Evolutionary conservation across 2,329 filamentous ascomycete species (phyloP), one percentile per base, ranked within the genome.

Genomic region (Colletotrichum karsti): DNA sequence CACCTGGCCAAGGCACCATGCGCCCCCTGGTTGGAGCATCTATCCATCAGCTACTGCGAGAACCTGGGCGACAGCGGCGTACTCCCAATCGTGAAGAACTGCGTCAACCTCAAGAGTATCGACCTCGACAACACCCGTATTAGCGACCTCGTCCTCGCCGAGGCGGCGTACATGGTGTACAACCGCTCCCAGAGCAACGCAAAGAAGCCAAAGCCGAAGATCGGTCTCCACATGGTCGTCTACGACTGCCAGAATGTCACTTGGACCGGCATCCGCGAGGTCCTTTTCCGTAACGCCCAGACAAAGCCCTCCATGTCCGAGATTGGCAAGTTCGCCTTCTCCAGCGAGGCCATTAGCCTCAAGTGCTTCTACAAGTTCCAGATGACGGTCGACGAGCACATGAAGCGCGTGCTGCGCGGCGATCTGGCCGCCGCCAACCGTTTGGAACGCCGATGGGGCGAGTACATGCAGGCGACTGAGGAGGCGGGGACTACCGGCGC

Each of bases 291-390:
- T 72, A 98, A 99, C 75, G 90, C 93, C 10, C 92, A 94, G 74
- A 85, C 93, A 48, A 88, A 86, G 30, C 87, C 87, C 15, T 84
- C 85, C 4, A 69, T 77, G 22, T 79, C 78, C 9, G 77, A 80
- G 22, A 75, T 80, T 13, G 76, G 74, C 33, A 75, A 73, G 53
- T 73, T 85, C 9, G 87, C 87, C 0, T 95, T 91, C 73, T 93
- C 94, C 0, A 88, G 89, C 1, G 91, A 97, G 76, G 89, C 97
- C 64, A 94, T 98, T 67, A 85, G 90, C 6, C 86, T 98, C 46
- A 98, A 97, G 79, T 97, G 94, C 79, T 98, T 95, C 82, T 97
- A 97, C 78, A 94, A 92, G 44, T 98, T 93, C 89, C 95, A 98
- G 80, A 93, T 93, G 81, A 98, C 94, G 0, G 94, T 98, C 5